Conservation (phyloP, 345 rosid genomes). For the Populus alba region DNA sequence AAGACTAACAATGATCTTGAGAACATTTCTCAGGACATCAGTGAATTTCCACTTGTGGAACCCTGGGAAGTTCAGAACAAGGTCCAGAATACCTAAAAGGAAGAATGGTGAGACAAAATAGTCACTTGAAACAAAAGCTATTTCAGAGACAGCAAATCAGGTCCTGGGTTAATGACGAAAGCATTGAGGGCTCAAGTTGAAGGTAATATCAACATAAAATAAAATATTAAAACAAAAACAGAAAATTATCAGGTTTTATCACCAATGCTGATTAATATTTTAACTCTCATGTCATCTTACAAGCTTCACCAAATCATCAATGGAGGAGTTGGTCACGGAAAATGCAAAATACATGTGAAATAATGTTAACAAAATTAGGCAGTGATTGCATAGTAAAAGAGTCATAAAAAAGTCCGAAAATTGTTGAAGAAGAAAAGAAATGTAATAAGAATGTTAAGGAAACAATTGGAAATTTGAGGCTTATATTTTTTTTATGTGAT, state of each 20-base stretch:
- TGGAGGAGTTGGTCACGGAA: not conserved
- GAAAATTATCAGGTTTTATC: not conserved
- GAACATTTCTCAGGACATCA: conserved; percentile 64
- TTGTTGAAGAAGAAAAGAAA: not conserved
- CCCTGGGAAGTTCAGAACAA: conserved; percentile 89
- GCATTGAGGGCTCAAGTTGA: not conserved
- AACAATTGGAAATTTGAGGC: not conserved
- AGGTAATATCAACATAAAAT: not conserved
- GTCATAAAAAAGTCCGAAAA: not conserved
- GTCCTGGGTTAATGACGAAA: not conserved
- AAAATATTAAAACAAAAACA: not conserved
- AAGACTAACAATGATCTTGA: conserved; percentile 67
- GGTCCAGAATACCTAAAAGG: conserved; percentile 73
- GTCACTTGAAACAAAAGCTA: not conserved
- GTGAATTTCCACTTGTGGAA: conserved; percentile 88
- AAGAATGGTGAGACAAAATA: conserved; percentile 4
- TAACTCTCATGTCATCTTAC: not conserved
- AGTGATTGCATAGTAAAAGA: not conserved
- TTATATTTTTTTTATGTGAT: not conserved
- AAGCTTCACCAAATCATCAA: not conserved
- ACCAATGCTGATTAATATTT: not conserved
- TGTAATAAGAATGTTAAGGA: not conserved
- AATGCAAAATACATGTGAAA: not conserved
- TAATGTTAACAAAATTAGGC: not conserved
- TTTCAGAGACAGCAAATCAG: not conserved